These are phyloP conservation scores for Hondaea fermentalgiana DNA, from an alignment of 108 stramenopile species.

Conservation along the genomic window DNA sequence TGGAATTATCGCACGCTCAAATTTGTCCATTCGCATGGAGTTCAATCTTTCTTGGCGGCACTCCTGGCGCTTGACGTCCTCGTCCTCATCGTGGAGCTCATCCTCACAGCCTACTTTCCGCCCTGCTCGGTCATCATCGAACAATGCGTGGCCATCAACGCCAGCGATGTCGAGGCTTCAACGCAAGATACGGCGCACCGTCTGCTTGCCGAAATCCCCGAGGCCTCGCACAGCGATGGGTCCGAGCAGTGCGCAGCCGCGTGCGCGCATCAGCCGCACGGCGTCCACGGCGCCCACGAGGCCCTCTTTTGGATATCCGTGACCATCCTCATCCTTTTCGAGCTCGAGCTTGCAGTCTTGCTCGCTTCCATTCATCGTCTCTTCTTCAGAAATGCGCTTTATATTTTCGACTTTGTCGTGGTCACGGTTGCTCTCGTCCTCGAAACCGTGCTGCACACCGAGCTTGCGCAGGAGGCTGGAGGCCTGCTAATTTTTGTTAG, in stretches of 20 bases:
- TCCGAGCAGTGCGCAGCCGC: not conserved
- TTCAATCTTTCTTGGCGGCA: not conserved
- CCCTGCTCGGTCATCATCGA: not conserved
- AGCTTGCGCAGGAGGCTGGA: not conserved
- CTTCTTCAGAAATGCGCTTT: not conserved
- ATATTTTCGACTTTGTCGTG: conserved; percentile 4
- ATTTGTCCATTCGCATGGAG: not conserved
- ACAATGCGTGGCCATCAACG: not conserved
- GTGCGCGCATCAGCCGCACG: not conserved
- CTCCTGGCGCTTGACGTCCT: not conserved
- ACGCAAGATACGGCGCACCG: not conserved
- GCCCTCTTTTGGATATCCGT: not conserved
- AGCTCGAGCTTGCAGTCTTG: not conserved
- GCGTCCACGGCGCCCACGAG: not conserved
- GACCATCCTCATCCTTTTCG: not conserved
- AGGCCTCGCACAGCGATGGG: too few species aligned
- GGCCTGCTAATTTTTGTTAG: not conserved
- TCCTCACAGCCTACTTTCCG: not conserved
- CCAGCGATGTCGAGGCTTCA: not conserved
- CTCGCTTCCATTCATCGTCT: not conserved
- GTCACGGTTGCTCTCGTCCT: not conserved
- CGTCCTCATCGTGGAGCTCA: not conserved
- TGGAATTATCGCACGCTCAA: not conserved
- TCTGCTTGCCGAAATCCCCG: too few species aligned
- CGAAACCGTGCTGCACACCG: not conserved